Conservation (phyloP, 352 stramenopile species). For the Bremia lactucae region DNA sequence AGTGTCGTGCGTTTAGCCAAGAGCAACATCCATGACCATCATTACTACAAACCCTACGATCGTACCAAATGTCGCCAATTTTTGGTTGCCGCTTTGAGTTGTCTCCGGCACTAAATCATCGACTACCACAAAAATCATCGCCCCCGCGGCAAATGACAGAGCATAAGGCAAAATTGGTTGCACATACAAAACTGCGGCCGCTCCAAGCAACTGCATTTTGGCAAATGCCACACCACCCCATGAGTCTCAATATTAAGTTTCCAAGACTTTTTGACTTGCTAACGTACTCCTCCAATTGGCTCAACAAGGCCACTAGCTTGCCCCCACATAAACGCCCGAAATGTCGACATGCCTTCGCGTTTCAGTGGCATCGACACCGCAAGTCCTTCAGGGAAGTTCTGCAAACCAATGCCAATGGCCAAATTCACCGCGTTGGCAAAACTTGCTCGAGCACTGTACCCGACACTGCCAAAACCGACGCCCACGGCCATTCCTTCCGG, state of each 20-base stretch:
- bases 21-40: constrained; percentile 85
- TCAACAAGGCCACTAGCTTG: constrained; percentile 86
- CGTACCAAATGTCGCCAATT: constrained; percentile 73
- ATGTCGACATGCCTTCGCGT: constrained; percentile 74
- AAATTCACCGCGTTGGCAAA: constrained; percentile 80
- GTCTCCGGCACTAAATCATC: constrained; percentile 86
- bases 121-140: constrained; percentile 90
- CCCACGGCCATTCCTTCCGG: constrained; percentile 85
- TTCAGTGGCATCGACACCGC: constrained; percentile 84
- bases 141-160: constrained; percentile 82
- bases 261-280: not conserved
- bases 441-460: constrained; percentile 50
- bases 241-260: too few species aligned
- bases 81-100: constrained; percentile 83
- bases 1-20: constrained; percentile 34
- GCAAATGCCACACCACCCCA: constrained; percentile 3
- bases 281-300: constrained; percentile 69
- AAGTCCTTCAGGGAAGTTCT: constrained; percentile 87
- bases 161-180: constrained; percentile 85
- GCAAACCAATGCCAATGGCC: constrained; percentile 81
- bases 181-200: constrained; percentile 74
- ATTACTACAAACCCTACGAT: constrained; percentile 89
- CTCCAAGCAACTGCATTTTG: constrained; percentile 55
- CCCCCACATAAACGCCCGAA: constrained; percentile 83
- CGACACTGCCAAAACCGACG: constrained; percentile 83